Percentiles rank a stretch among this genome's conserved stretches.
phyloP scores from a whole-genome alignment of 306 rosid species.

The Betula pendula region DNA sequence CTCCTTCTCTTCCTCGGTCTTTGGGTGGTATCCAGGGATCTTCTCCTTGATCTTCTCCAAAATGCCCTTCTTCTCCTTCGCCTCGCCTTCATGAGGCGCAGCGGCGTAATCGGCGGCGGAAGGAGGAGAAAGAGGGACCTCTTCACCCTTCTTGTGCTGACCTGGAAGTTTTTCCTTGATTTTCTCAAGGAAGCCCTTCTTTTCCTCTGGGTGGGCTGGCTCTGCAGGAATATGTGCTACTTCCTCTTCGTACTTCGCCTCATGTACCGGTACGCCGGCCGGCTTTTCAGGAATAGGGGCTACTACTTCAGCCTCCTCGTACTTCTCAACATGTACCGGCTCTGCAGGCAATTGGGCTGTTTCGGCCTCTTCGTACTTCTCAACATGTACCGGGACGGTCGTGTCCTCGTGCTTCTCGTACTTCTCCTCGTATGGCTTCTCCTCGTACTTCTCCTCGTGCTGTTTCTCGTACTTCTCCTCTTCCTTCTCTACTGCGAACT shows the following conservation, averaged over 20 bases:
- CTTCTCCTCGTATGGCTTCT: conserved; percentile 28
- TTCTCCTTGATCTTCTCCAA: conserved; percentile 84
- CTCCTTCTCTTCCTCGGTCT: conserved; percentile 39
- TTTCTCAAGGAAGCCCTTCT: conserved; percentile 79
- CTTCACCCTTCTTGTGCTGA: conserved; percentile 67
- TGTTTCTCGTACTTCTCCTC: conserved; percentile 36
- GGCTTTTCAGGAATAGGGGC: too few species aligned
- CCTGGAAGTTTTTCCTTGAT: conserved; percentile 89
- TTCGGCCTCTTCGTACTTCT: conserved; percentile 49
- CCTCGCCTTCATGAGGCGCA: conserved; percentile 43
- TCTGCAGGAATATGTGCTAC: conserved; percentile 14
- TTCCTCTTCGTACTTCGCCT: conserved; percentile 48
- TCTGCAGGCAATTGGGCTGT: conserved; percentile 9
- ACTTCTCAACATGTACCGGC: too few species aligned
- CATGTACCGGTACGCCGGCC: conserved; percentile 37
- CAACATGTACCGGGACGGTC: conserved; percentile 35
- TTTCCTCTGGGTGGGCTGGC: conserved; percentile 43
- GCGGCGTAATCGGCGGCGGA: not conserved
- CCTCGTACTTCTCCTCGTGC: not conserved
- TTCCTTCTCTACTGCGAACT: conserved; percentile 14
- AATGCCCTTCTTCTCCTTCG: conserved; percentile 79
- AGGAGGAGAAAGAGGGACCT: conserved; percentile 32
- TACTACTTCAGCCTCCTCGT: too few species aligned
- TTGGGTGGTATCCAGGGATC: conserved; percentile 70
- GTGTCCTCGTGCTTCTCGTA: conserved; percentile 38